Percentiles rank a stretch among this genome's conserved stretches.
Conservation (phyloP, 768 basidiomycete genomes). For the Rhodotorula graminis region DNA sequence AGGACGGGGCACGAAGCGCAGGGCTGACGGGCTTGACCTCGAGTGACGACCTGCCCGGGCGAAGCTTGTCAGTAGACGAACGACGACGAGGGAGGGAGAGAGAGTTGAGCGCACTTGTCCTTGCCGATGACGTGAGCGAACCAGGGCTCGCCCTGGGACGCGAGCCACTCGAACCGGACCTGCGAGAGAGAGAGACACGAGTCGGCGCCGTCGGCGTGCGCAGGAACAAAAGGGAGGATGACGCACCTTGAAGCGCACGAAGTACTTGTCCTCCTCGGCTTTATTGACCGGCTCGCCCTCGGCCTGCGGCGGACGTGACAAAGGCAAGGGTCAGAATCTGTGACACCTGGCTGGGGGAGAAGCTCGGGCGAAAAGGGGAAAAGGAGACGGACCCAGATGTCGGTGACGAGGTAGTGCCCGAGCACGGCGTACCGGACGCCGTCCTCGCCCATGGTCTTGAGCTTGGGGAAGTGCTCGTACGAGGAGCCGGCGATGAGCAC, state of each 20-base stretch:
- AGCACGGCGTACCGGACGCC: constrained; percentile 14
- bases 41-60: too few relatives aligned
- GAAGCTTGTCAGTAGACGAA: too few relatives aligned
- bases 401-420: constrained; percentile 26
- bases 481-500: constrained; percentile 24
- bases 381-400: constrained; percentile 19
- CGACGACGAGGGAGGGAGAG: not conserved
- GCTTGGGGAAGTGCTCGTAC: constrained; percentile 17
- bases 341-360: too few relatives aligned
- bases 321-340: too few relatives aligned
- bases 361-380: not conserved
- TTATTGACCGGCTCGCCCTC: constrained; percentile 17
- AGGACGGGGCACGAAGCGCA: too few relatives aligned
- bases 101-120: not conserved
- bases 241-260: constrained; percentile 31
- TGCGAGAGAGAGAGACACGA: not conserved
- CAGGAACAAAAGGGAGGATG: not conserved
- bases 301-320: constrained; percentile 13
- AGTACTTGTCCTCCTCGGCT: not conserved
- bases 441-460: not conserved
- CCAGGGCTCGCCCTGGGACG: constrained; percentile 31
- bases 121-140: constrained; percentile 25
- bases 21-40: too few relatives aligned
- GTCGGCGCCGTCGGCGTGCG: too few relatives aligned
- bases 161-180: constrained; percentile 37